Percentiles rank a stretch among this genome's conserved stretches.
Conservation (phyloP, 2,329 filamentous ascomycete species). For the Tolypocladium ophioglossoides region DNA sequence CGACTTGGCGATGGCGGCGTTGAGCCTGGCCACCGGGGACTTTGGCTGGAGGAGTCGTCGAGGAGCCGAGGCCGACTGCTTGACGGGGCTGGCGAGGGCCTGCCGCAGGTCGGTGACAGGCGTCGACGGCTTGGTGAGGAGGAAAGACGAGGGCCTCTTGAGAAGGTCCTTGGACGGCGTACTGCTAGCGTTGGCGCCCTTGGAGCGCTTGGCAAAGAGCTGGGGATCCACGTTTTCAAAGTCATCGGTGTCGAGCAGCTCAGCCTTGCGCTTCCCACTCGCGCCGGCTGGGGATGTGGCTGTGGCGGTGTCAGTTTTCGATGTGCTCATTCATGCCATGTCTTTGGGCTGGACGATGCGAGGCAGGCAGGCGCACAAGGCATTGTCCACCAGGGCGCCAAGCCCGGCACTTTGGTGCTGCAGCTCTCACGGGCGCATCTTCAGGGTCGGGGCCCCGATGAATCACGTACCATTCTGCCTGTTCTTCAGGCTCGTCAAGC, state of each 20-base stretch:
- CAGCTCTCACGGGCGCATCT: background rate
- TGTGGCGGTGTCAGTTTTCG: constrained; percentile 23
- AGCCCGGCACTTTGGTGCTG: too few species aligned
- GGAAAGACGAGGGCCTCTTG: constrained; percentile 40
- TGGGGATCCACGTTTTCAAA: constrained; percentile 52
- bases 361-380: background rate
- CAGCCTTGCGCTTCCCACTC: constrained; percentile 45
- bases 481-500: constrained; percentile 66
- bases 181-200: constrained; percentile 31
- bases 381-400: background rate
- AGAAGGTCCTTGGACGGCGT: constrained; percentile 32
- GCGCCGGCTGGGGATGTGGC: constrained; percentile 23
- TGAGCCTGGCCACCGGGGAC: constrained; percentile 38
- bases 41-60: constrained; percentile 40
- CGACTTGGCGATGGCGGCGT: constrained; percentile 32
- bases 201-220: constrained; percentile 48
- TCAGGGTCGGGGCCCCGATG: background rate
- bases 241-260: constrained; percentile 39
- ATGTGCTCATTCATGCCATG: background rate
- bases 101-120: constrained; percentile 20
- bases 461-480: constrained; percentile 55
- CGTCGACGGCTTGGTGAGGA: constrained; percentile 30
- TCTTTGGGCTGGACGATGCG: background rate
- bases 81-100: constrained; percentile 20
- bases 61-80: constrained; percentile 16